These are phyloP conservation scores for Starmerella floris DNA, from an alignment of 805 yeast genomes.

Conservation along the genomic window DNA sequence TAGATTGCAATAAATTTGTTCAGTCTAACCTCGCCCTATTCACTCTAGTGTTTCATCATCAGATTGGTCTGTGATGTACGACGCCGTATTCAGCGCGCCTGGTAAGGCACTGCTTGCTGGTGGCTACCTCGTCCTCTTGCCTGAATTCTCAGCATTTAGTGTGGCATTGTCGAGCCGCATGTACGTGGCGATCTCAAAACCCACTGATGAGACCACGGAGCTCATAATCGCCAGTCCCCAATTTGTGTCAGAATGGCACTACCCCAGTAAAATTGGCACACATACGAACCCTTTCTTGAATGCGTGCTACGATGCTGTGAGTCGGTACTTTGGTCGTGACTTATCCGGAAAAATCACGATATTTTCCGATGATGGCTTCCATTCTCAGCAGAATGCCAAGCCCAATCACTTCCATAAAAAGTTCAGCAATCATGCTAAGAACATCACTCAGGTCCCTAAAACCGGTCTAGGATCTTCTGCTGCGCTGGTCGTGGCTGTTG, in stretches of 20 bases:
- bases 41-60: too few relatives aligned
- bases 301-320: slow-evolving; percentile 43
- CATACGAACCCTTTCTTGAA: slow-evolving; percentile 60
- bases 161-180: slow-evolving; percentile 82
- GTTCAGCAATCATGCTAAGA: slow-evolving; percentile 47
- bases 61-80: too few relatives aligned
- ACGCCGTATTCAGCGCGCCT: slow-evolving; percentile 81
- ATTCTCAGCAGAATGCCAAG: slow-evolving; percentile 49
- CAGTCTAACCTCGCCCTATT: too few relatives aligned
- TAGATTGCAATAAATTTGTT: too few relatives aligned
- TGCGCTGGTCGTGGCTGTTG: slow-evolving; percentile 70
- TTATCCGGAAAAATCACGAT: slow-evolving; percentile 39
- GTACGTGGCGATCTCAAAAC: slow-evolving; percentile 42
- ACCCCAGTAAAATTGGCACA: slow-evolving; percentile 8
- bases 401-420: slow-evolving; percentile 19
- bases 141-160: slow-evolving; percentile 59
- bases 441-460: slow-evolving; percentile 66
- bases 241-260: slow-evolving; percentile 20
- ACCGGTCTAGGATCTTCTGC: slow-evolving; percentile 97
- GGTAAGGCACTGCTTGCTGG: slow-evolving; percentile 93
- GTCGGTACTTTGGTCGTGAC: slow-evolving; percentile 37
- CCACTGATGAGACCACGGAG: slow-evolving; percentile 1
- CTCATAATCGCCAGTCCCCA: slow-evolving; percentile 20
- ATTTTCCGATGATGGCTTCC: slow-evolving; percentile 80
- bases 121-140: slow-evolving; percentile 82